Evolutionary conservation across 257 asterid species (phyloP).

Genomic region (Mentha longifolia): DNA sequence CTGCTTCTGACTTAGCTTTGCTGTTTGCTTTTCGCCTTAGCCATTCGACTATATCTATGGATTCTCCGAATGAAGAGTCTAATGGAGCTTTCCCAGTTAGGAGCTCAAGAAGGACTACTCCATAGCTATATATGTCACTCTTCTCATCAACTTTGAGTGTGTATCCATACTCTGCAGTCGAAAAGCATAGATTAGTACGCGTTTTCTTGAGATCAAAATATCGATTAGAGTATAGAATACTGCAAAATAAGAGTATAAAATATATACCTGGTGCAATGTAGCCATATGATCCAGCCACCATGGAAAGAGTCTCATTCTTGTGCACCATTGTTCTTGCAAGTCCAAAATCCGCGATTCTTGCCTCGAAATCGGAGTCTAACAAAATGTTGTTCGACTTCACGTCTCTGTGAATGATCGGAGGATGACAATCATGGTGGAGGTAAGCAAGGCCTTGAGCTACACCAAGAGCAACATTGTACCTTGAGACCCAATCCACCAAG

Average conservation of each 20-base stretch:
- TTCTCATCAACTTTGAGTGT: slow-evolving; percentile 82
- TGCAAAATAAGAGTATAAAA: no score
- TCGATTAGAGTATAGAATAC: no score
- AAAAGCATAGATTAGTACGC: not conserved
- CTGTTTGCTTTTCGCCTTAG: slow-evolving; percentile 47
- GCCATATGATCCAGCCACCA: slow-evolving; percentile 93
- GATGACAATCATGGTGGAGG: slow-evolving; percentile 86
- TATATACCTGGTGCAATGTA: slow-evolving; percentile 95
- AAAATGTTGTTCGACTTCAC: slow-evolving; percentile 77
- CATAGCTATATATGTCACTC: slow-evolving; percentile 81
- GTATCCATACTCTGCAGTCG: slow-evolving; percentile 73
- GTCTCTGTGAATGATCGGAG: slow-evolving; percentile 75
- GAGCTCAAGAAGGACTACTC: slow-evolving; percentile 84
- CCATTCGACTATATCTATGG: slow-evolving; percentile 74
- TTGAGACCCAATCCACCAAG: slow-evolving; percentile 79
- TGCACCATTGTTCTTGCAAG: slow-evolving; percentile 70
- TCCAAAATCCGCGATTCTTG: slow-evolving; percentile 83
- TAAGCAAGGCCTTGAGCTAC: slow-evolving; percentile 81
- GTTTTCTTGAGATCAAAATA: not conserved
- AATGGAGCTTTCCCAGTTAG: slow-evolving; percentile 66
- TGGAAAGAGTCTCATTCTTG: slow-evolving; percentile 68
- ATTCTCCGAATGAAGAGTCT: slow-evolving; percentile 68
- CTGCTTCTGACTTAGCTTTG: slow-evolving; percentile 38
- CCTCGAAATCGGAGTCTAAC: slow-evolving; percentile 65
- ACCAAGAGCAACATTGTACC: slow-evolving; percentile 79